Conservation (phyloP, 306 rosid species). For the Rosa chinensis region DNA sequence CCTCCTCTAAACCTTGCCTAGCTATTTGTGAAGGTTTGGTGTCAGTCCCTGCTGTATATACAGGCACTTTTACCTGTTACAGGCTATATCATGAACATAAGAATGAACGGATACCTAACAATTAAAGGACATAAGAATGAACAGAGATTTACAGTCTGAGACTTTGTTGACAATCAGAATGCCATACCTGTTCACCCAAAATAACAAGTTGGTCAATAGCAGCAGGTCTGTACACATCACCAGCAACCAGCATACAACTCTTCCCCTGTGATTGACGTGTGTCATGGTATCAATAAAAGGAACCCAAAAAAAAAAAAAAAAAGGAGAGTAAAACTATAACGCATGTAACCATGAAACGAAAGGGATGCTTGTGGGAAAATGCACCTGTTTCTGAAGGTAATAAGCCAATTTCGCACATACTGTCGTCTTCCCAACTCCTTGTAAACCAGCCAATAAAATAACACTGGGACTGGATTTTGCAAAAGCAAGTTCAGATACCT, state of each 20-base stretch:
- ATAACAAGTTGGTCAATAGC: conserved; percentile 95
- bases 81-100: conserved; percentile 43
- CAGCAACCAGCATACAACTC: conserved; percentile 94
- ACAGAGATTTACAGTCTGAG: neutral
- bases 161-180: conserved; percentile 11
- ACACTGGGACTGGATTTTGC: conserved; percentile 81
- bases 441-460: conserved; percentile 93
- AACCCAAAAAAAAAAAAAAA: neutral
- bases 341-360: conserved; percentile 15
- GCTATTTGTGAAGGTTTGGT: conserved; percentile 89
- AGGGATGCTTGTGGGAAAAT: conserved; percentile 20
- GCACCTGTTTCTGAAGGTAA: conserved; percentile 91
- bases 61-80: conserved; percentile 90
- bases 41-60: conserved; percentile 85
- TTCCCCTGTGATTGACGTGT: conserved; percentile 65
- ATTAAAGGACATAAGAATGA: conserved; percentile 23
- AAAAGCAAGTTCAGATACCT: conserved; percentile 79
- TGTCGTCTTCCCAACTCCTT: conserved; percentile 99
- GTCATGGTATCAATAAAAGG: conserved; percentile 24
- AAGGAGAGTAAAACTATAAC: neutral
- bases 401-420: conserved; percentile 90
- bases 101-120: neutral
- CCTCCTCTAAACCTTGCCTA: conserved; percentile 88
- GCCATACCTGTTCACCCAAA: conserved; percentile 87
- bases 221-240: conserved; percentile 98